These are phyloP conservation scores for Purpureocillium takamizusanense DNA, from an alignment of 2,329 filamentous ascomycete genomes.

Conservation along the genomic window DNA sequence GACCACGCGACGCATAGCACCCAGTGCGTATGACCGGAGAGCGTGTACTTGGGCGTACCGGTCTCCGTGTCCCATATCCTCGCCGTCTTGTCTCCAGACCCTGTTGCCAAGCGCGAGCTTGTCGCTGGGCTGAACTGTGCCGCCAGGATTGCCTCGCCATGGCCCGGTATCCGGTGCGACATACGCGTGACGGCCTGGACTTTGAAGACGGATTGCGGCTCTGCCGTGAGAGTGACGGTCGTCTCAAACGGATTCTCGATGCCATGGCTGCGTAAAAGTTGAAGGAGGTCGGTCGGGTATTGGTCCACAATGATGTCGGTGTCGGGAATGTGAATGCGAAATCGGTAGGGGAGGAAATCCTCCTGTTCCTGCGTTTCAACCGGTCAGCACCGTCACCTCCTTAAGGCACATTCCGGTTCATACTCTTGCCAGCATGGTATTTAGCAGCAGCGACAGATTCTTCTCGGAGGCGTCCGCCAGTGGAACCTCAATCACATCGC, in stretches of 20 bases:
- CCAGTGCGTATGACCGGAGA: slow-evolving; percentile 85
- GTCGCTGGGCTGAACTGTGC: slow-evolving; percentile 76
- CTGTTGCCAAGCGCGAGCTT: slow-evolving; percentile 73
- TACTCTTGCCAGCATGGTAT: slow-evolving; percentile 72
- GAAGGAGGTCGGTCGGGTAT: slow-evolving; percentile 45
- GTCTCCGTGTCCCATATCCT: slow-evolving; percentile 94
- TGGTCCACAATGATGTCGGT: slow-evolving; percentile 44
- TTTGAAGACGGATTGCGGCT: slow-evolving; percentile 86
- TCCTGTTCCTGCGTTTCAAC: slow-evolving; percentile 36
- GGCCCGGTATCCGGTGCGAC: slow-evolving; percentile 79
- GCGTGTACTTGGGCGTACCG: slow-evolving; percentile 75
- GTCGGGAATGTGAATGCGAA: slow-evolving; percentile 49
- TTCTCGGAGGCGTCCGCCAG: slow-evolving; percentile 79
- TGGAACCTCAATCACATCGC: slow-evolving; percentile 64
- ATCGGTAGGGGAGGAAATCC: slow-evolving; percentile 53
- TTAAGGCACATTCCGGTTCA: neutral
- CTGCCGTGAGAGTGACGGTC: slow-evolving; percentile 46
- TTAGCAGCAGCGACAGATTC: slow-evolving; percentile 80
- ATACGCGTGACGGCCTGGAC: slow-evolving; percentile 89
- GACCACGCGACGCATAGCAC: slow-evolving; percentile 83
- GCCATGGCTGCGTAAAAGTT: slow-evolving; percentile 45
- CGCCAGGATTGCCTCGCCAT: slow-evolving; percentile 82
- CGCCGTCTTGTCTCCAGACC: slow-evolving; percentile 84
- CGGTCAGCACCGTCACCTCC: slow-evolving; percentile 1
- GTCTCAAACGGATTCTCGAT: slow-evolving; percentile 50